Percentiles rank a stretch among this genome's conserved stretches.
phyloP scores from a whole-genome alignment of 2,329 filamentous ascomycete species.

The Calonectria fujianensis region DNA sequence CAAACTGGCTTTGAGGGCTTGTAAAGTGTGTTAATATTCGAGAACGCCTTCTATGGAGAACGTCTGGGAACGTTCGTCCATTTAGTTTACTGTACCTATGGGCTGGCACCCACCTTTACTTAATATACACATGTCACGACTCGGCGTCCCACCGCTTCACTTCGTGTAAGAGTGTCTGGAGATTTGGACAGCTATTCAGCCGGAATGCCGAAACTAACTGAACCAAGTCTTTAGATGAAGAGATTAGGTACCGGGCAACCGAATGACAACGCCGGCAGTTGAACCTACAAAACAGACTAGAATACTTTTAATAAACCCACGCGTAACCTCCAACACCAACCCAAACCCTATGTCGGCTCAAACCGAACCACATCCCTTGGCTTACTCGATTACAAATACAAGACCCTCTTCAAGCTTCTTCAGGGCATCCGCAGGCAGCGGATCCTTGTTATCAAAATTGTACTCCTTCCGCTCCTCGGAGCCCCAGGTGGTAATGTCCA shows the following conservation, averaged over 20 bases:
- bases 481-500: constrained; percentile 18
- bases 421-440: neutral
- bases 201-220: neutral
- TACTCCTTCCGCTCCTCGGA: neutral
- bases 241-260: neutral
- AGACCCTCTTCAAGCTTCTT: constrained; percentile 9
- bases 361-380: neutral
- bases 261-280: neutral
- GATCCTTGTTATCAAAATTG: neutral
- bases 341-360: neutral
- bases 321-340: neutral
- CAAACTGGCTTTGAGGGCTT: too few relatives aligned
- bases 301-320: neutral
- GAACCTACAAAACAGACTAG: neutral
- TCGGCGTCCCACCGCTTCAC: neutral
- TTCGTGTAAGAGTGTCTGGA: neutral
- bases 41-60: too few relatives aligned
- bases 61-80: too few relatives aligned
- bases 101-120: too few relatives aligned
- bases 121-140: neutral
- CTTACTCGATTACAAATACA: neutral
- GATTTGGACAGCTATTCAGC: neutral
- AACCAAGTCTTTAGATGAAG: neutral
- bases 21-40: too few relatives aligned
- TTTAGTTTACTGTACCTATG: too few relatives aligned